Percentiles rank a stretch among this genome's conserved stretches.
Evolutionary conservation across 306 rosid species (phyloP).

Genomic region (Astragalus glycyphyllos): DNA sequence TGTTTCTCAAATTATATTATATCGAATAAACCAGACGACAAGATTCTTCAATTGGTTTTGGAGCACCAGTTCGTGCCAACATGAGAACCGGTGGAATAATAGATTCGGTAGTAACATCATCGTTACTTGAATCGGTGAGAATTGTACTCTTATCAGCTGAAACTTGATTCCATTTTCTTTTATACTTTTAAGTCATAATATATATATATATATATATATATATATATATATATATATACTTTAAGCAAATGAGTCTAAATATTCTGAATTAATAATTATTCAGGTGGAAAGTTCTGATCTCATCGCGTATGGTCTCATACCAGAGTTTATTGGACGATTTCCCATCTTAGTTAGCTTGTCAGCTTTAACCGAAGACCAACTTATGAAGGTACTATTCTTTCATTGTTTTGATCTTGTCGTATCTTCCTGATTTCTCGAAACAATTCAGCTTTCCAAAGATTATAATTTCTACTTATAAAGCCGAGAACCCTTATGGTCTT

Average conservation of each 20-base stretch:
- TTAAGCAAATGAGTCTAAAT: constrained; percentile 39
- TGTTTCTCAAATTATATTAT: constrained; percentile 13
- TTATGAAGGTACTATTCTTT: constrained; percentile 75
- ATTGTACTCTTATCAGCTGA: constrained; percentile 36
- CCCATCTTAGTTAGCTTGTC: constrained; percentile 89
- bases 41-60: constrained; percentile 97
- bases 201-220: neutral
- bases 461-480: neutral
- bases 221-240: too few relatives aligned
- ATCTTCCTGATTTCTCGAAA: constrained; percentile 23
- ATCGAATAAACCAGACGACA: constrained; percentile 75
- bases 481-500: constrained; percentile 26
- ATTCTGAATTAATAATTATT: constrained; percentile 41
- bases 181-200: neutral
- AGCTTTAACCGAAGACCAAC: constrained; percentile 94
- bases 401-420: constrained; percentile 8
- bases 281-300: constrained; percentile 99
- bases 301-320: constrained; percentile 93
- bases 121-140: constrained; percentile 87
- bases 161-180: neutral
- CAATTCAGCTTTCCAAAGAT: constrained; percentile 12
- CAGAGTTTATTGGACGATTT: constrained; percentile 98
- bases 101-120: constrained; percentile 73
- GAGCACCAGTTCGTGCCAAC: constrained; percentile 95
- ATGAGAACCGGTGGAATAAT: constrained; percentile 78